Evolutionary conservation across 1,139 yeast species (phyloP).

Genomic region (Candida gigantensis): DNA sequence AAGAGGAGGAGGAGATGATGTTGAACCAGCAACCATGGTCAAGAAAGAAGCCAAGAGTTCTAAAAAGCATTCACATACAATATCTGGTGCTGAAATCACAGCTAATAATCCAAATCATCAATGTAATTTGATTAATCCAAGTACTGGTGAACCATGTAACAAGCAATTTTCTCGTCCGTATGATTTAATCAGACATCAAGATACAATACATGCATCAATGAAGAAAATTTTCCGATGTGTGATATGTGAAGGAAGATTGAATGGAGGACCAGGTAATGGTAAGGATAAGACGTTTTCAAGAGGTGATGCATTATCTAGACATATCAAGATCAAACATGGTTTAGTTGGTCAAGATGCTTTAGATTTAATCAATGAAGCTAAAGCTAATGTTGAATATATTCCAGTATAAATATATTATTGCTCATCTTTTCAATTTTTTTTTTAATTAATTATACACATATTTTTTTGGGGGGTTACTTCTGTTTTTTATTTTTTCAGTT

Average conservation of each 20-base stretch:
- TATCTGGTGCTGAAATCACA: conserved; percentile 26
- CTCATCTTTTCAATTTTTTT: not conserved
- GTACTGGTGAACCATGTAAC: conserved; percentile 45
- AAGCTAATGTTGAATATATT: conserved; percentile 70
- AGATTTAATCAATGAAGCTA: conserved; percentile 70
- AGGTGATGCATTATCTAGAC: conserved; percentile 52
- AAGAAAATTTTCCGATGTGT: conserved; percentile 52
- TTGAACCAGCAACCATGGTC: not conserved
- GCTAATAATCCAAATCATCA: conserved; percentile 38
- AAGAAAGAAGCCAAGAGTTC: not conserved
- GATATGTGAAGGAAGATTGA: conserved; percentile 49
- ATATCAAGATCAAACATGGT: conserved; percentile 51
- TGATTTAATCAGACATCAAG: conserved; percentile 52
- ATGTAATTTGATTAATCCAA: conserved; percentile 58
- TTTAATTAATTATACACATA: not conserved
- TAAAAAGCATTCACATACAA: conserved; percentile 5
- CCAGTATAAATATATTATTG: conserved; percentile 18
- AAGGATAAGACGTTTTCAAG: conserved; percentile 54
- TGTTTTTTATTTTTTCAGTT: conserved; percentile 2
- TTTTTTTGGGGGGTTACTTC: not conserved
- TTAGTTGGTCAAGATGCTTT: conserved; percentile 49
- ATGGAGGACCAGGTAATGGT: conserved; percentile 58
- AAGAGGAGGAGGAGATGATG: not conserved
- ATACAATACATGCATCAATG: conserved; percentile 50
- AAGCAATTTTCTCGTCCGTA: conserved; percentile 51